These are phyloP conservation scores for Neospora caninum DNA, from an alignment of 169 alveolate species.

Conservation along the genomic window DNA sequence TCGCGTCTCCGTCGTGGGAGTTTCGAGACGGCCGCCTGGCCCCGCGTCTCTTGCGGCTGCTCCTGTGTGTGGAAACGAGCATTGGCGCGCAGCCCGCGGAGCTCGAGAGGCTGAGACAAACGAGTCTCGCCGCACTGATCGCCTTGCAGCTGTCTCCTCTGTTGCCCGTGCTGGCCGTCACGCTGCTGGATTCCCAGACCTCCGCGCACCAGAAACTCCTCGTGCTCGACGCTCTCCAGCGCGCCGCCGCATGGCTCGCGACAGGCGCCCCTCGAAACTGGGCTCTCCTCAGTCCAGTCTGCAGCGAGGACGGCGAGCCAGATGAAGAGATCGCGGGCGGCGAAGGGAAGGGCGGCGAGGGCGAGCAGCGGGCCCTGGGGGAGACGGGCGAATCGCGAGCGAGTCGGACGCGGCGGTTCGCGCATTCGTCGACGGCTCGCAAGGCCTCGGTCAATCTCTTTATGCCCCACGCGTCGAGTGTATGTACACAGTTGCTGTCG, in stretches of 20 bases:
- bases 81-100: background rate
- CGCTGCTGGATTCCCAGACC: background rate
- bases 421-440: background rate
- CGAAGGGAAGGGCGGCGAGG: background rate
- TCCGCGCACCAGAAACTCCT: background rate
- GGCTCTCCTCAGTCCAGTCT: background rate
- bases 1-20: background rate
- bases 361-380: background rate
- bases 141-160: slow-evolving; percentile 16
- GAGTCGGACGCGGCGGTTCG: background rate
- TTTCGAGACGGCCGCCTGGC: background rate
- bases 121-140: slow-evolving; percentile 15
- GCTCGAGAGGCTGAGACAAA: background rate
- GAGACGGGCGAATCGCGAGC: background rate
- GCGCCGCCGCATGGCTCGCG: slow-evolving; percentile 23
- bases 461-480: background rate
- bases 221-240: slow-evolving; percentile 23
- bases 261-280: slow-evolving; percentile 1
- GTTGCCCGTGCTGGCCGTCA: background rate
- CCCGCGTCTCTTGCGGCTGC: background rate
- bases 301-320: background rate
- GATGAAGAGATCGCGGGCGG: no score
- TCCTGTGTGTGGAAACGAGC: background rate
- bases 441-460: background rate
- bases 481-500: background rate